phyloP scores from a whole-genome alignment of 1,284 basidiomycete genomes.

The Testicularia cyperi region DNA sequence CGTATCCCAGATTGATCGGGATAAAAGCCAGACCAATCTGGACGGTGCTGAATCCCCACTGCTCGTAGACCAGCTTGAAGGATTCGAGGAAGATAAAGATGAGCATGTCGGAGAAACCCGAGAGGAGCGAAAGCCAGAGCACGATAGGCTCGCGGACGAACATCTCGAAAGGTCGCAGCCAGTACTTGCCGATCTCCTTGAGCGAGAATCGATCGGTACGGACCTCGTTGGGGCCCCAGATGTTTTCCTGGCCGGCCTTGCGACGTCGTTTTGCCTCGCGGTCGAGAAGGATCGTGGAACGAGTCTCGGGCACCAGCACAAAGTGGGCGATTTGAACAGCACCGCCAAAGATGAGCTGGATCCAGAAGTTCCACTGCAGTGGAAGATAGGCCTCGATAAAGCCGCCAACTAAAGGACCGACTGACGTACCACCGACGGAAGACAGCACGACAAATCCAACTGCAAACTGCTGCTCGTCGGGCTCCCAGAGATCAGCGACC shows the following conservation, averaged over 20 bases:
- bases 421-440: constrained; percentile 53
- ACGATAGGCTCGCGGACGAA: constrained; percentile 62
- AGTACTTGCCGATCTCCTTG: constrained; percentile 58
- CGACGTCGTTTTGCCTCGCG: constrained; percentile 60
- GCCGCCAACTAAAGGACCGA: constrained; percentile 57
- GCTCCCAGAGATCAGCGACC: constrained; percentile 60
- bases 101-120: constrained; percentile 61
- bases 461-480: constrained; percentile 59
- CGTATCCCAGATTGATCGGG: constrained; percentile 61
- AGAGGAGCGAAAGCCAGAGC: constrained; percentile 61
- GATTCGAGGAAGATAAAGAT: constrained; percentile 63
- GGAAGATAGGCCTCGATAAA: constrained; percentile 40
- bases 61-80: constrained; percentile 61
- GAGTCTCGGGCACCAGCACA: constrained; percentile 62
- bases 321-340: constrained; percentile 61
- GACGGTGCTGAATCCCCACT: constrained; percentile 61
- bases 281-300: constrained; percentile 61
- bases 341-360: constrained; percentile 62
- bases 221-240: constrained; percentile 62
- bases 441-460: constrained; percentile 58
- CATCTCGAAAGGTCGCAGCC: constrained; percentile 61
- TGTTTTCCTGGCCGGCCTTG: constrained; percentile 57
- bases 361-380: constrained; percentile 60
- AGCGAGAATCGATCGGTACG: constrained; percentile 58
- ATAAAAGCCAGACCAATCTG: constrained; percentile 60